A percentile compares a stretch with the other conserved stretches of the same genome.
Conservation (phyloP, 202 grass and related monocot genomes). For the Carex arenaria region DNA sequence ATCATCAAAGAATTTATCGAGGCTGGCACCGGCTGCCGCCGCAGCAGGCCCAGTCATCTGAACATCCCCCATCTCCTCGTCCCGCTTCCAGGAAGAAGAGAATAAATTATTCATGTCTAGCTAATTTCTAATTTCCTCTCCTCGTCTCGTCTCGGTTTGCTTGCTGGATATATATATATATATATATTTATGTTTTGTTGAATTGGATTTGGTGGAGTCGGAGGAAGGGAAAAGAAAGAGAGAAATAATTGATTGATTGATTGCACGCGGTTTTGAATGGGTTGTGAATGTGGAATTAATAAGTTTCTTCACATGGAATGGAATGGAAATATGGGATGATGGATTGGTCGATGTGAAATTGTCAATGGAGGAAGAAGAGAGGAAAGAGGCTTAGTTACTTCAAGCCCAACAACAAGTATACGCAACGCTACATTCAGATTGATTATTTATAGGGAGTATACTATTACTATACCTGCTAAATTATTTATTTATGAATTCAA, state of each 20-base stretch:
- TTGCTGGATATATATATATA: background rate
- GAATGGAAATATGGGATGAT: background rate
- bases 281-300: background rate
- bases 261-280: conserved; percentile 57
- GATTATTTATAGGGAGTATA: too few relatives aligned
- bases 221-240: background rate
- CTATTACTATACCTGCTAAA: background rate
- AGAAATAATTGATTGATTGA: background rate
- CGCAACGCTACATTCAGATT: background rate
- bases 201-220: conserved; percentile 18
- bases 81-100: conserved; percentile 73
- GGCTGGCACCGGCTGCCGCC: conserved; percentile 43
- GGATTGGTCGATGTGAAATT: conserved; percentile 9
- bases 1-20: conserved; percentile 86
- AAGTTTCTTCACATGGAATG: background rate
- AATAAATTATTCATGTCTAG: conserved; percentile 72
- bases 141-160: background rate
- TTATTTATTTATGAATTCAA: background rate
- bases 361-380: conserved; percentile 43
- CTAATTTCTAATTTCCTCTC: background rate
- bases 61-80: conserved; percentile 49
- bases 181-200: conserved; percentile 33
- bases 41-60: conserved; percentile 40
- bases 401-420: conserved; percentile 1
- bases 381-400: conserved; percentile 24